Evolutionary conservation across 2,329 filamentous ascomycete species (phyloP).

Genomic region (Claviceps fusiformis): DNA sequence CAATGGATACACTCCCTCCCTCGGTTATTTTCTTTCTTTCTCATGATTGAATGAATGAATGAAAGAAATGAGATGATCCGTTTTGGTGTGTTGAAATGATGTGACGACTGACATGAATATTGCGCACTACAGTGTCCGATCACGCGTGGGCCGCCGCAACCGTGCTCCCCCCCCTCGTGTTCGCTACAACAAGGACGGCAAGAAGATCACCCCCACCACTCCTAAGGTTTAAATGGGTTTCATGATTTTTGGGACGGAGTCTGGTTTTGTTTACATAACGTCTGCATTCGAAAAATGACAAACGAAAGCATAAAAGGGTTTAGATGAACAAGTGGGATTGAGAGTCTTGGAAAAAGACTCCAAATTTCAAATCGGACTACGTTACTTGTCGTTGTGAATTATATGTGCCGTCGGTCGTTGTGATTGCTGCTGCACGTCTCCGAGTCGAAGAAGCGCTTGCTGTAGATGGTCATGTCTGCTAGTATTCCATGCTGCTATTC

Average conservation of each 20-base stretch:
- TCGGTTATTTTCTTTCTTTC: background rate
- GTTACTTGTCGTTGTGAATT: constrained; percentile 7
- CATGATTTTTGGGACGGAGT: constrained; percentile 21
- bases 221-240: constrained; percentile 24
- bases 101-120: constrained; percentile 7
- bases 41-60: background rate
- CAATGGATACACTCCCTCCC: constrained; percentile 20
- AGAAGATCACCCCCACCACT: constrained; percentile 85
- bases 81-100: constrained; percentile 16
- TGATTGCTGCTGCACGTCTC: background rate
- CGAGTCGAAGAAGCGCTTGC: no score
- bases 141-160: constrained; percentile 93
- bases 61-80: no score
- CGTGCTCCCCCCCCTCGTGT: constrained; percentile 94
- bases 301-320: constrained; percentile 18
- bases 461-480: background rate
- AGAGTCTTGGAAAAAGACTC: constrained; percentile 10
- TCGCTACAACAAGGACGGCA: constrained; percentile 99
- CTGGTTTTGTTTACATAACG: constrained; percentile 20
- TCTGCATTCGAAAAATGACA: constrained; percentile 20
- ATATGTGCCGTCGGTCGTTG: background rate
- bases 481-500: background rate
- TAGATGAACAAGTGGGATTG: constrained; percentile 22
- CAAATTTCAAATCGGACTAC: constrained; percentile 13
- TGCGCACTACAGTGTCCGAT: constrained; percentile 70